Percentiles rank a stretch among this genome's conserved stretches.
Conservation (phyloP, 1,284 basidiomycete genomes). For the Cutaneotrichosporon mucoides region DNA sequence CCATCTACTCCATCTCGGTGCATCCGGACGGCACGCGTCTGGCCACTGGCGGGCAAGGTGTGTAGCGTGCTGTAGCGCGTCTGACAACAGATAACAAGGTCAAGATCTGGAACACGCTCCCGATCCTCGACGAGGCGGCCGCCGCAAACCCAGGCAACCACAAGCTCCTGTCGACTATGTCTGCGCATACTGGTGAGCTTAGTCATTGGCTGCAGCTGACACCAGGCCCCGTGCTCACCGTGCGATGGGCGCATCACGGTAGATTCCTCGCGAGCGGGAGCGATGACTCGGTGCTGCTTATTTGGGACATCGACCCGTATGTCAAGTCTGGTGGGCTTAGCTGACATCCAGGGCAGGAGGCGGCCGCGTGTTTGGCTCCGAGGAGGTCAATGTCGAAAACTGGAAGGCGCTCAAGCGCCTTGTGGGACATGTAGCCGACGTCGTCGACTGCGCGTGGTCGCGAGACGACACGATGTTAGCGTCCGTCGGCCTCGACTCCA, state of each 20-base stretch:
- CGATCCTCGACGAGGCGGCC: constrained; percentile 71
- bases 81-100: constrained; percentile 72
- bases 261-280: constrained; percentile 92
- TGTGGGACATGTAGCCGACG: constrained; percentile 94
- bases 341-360: constrained; percentile 59
- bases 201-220: not conserved
- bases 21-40: constrained; percentile 94
- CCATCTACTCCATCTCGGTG: constrained; percentile 89
- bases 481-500: constrained; percentile 88
- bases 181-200: constrained; percentile 73
- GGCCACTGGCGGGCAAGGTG: constrained; percentile 82
- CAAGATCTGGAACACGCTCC: constrained; percentile 93
- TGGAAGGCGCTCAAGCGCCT: constrained; percentile 92
- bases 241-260: constrained; percentile 95
- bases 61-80: constrained; percentile 6
- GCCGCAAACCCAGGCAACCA: constrained; percentile 73
- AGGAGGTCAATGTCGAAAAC: constrained; percentile 91
- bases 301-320: constrained; percentile 95
- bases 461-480: constrained; percentile 86
- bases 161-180: constrained; percentile 82
- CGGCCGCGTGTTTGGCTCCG: constrained; percentile 84
- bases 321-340: constrained; percentile 40
- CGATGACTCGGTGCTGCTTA: constrained; percentile 91
- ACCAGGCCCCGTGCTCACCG: constrained; percentile 76
- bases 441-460: constrained; percentile 94